Percentiles rank a stretch among this genome's conserved stretches.
These are phyloP conservation scores for Botrytis pseudocinerea DNA, from an alignment of 2,329 filamentous ascomycete species.

Conservation along the genomic window DNA sequence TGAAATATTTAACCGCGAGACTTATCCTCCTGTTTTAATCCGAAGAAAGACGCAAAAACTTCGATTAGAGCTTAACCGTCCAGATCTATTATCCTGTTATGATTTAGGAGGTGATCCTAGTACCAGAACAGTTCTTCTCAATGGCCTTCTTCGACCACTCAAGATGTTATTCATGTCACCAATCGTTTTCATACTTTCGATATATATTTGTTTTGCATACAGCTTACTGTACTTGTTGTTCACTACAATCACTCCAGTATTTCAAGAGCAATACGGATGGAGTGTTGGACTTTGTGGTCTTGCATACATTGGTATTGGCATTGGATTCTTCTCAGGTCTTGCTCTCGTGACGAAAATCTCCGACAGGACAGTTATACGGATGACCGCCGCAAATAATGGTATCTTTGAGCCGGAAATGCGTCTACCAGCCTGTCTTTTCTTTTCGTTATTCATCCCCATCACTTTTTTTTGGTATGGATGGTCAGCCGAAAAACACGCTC, in stretches of 20 bases:
- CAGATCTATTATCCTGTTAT: constrained; percentile 48
- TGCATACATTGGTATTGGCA: constrained; percentile 46
- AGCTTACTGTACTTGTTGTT: constrained; percentile 55
- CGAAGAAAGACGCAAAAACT: constrained; percentile 46
- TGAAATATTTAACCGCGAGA: constrained; percentile 47
- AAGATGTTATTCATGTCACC: constrained; percentile 44
- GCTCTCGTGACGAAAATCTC: constrained; percentile 45
- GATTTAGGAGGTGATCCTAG: constrained; percentile 30
- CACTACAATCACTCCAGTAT: constrained; percentile 52
- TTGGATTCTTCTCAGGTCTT: constrained; percentile 45
- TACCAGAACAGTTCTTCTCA: constrained; percentile 9
- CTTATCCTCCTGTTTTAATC: constrained; percentile 52
- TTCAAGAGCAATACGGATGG: constrained; percentile 46
- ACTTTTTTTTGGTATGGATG: constrained; percentile 52
- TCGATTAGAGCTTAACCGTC: constrained; percentile 45
- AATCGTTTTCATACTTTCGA: constrained; percentile 54
- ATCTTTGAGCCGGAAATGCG: constrained; percentile 43
- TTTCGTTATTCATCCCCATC: constrained; percentile 46
- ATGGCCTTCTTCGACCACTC: constrained; percentile 47
- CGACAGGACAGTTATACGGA: constrained; percentile 47
- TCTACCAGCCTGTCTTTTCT: constrained; percentile 47
- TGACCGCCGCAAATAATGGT: constrained; percentile 46
- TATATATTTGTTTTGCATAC: constrained; percentile 75
- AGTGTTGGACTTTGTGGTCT: constrained; percentile 45
- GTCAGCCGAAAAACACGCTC: constrained; percentile 45